A percentile compares a stretch with the other conserved stretches of the same genome.
These are phyloP conservation scores for Wickerhamiella pararugosa DNA, from an alignment of 1,139 yeast species.

Conservation along the genomic window DNA sequence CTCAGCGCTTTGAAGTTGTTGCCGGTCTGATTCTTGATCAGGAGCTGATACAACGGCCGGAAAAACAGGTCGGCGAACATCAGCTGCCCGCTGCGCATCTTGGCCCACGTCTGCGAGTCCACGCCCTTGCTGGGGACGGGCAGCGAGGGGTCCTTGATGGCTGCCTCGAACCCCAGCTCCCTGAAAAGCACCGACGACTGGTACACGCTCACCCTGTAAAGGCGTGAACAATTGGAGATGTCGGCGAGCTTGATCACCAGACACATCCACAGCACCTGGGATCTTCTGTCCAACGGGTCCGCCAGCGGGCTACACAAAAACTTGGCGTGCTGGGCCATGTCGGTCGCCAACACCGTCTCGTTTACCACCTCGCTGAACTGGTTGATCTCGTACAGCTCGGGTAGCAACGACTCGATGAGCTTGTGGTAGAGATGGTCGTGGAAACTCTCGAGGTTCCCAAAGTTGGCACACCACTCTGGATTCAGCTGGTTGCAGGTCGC, in stretches of 20 bases:
- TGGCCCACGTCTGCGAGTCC: too few species aligned
- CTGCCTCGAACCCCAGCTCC: too few species aligned
- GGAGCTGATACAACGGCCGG: conserved; percentile 41
- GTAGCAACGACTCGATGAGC: conserved; percentile 51
- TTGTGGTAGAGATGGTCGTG: conserved; percentile 62
- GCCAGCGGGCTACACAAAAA: conserved; percentile 24
- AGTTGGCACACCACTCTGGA: conserved; percentile 53
- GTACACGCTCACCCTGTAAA: conserved; percentile 17
- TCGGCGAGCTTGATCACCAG: conserved; percentile 84
- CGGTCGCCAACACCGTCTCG: conserved; percentile 61
- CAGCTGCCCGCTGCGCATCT: conserved; percentile 51
- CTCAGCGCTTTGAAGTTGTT: too few species aligned
- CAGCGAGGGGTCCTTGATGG: too few species aligned
- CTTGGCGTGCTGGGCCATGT: conserved; percentile 80
- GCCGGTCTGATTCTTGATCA: not conserved
- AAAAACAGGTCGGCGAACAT: conserved; percentile 80
- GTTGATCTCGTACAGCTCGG: conserved; percentile 26
- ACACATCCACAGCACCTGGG: conserved; percentile 35
- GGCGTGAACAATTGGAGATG: conserved; percentile 80
- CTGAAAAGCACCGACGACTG: too few species aligned
- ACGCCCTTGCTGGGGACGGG: too few species aligned
- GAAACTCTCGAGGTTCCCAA: conserved; percentile 64
- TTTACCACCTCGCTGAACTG: conserved; percentile 18
- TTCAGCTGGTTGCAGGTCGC: conserved; percentile 45
- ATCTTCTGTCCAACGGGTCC: conserved; percentile 8